phyloP scores from a whole-genome alignment of 306 rosid genomes.

The Trifolium fragiferum region DNA sequence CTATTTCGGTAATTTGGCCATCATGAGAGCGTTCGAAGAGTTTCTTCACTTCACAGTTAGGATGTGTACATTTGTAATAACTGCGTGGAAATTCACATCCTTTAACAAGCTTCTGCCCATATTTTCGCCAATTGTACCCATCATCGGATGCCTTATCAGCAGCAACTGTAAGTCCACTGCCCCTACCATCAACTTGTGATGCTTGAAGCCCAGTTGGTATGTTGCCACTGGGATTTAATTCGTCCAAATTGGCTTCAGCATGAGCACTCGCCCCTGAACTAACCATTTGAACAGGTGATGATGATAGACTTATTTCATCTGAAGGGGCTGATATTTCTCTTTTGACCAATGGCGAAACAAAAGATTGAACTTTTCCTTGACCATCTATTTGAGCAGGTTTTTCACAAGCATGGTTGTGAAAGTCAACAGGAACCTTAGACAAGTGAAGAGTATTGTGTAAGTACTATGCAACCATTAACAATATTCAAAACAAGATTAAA shows the following conservation, averaged over 20 bases:
- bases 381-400: conserved; percentile 63
- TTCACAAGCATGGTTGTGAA: conserved; percentile 52
- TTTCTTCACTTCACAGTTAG: conserved; percentile 98
- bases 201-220: conserved; percentile 61
- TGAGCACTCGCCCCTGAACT: conserved; percentile 60
- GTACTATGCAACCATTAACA: conserved; percentile 33
- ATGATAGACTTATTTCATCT: conserved; percentile 64
- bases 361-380: conserved; percentile 58
- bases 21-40: conserved; percentile 95
- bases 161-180: conserved; percentile 60
- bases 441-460: conserved; percentile 55
- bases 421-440: conserved; percentile 70
- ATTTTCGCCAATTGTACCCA: conserved; percentile 98
- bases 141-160: conserved; percentile 77
- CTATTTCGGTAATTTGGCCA: conserved; percentile 92
- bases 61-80: conserved; percentile 98
- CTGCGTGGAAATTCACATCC: conserved; percentile 99
- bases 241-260: conserved; percentile 67
- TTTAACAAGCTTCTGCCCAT: conserved; percentile 97
- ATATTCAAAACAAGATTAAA: conserved; percentile 34
- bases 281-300: conserved; percentile 63
- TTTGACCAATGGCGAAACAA: conserved; percentile 57
- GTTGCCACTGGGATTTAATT: conserved; percentile 58
- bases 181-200: conserved; percentile 66
- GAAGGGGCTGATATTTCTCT: conserved; percentile 66